Conservation (phyloP, 306 rosid species). For the Fagus sylvatica region DNA sequence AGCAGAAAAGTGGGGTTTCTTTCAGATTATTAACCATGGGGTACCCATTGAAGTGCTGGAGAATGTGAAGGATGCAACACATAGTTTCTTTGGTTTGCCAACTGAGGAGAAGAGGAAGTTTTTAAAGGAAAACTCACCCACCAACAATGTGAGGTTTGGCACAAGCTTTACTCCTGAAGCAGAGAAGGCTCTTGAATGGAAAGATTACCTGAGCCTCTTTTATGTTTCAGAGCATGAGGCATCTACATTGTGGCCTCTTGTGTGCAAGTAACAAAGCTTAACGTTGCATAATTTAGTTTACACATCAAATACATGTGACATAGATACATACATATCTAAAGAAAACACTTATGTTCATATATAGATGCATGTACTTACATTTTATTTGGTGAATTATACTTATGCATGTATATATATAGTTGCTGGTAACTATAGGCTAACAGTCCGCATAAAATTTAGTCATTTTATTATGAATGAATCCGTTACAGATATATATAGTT, state of each 20-base stretch:
- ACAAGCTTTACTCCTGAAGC: conserved; percentile 52
- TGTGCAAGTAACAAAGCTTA: conserved; percentile 41
- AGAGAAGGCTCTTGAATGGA: conserved; percentile 72
- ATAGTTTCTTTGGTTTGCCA: conserved; percentile 42
- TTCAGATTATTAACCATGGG: conserved; percentile 60
- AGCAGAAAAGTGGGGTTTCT: conserved; percentile 67
- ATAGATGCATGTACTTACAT: too few relatives aligned
- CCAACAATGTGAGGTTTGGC: conserved; percentile 45
- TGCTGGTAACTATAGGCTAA: too few relatives aligned
- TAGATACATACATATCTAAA: too few relatives aligned
- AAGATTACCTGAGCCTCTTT: conserved; percentile 58
- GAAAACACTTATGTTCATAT: too few relatives aligned
- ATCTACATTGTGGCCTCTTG: conserved; percentile 48
- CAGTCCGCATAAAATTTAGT: too few relatives aligned
- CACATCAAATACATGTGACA: neutral
- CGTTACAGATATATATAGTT: neutral
- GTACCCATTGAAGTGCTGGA: conserved; percentile 47
- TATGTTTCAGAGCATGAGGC: conserved; percentile 60
- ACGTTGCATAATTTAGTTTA: too few relatives aligned
- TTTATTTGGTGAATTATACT: too few relatives aligned
- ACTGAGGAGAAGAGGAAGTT: conserved; percentile 52
- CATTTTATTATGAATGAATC: too few relatives aligned
- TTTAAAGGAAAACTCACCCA: conserved; percentile 35
- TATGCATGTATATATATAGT: too few relatives aligned
- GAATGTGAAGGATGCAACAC: conserved; percentile 47